Evolutionary conservation across 2,329 filamentous ascomycete species (phyloP), one percentile per base, ranked within the genome.

Genomic region (Pyricularia sp.): DNA sequence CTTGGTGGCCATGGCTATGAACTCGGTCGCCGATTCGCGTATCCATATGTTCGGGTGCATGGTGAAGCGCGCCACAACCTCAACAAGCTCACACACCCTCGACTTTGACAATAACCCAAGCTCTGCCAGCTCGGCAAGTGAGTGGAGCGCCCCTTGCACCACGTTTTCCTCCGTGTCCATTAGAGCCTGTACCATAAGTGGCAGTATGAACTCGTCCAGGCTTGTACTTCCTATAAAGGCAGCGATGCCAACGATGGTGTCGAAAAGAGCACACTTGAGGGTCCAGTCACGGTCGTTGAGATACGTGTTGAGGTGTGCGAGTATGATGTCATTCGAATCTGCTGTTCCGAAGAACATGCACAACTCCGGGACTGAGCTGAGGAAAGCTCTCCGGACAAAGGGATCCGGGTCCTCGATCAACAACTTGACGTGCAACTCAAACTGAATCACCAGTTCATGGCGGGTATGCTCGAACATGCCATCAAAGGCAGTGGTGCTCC

Each of bases 31-130:
- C 10, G 93, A 90, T 76, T 97, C 93, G 49, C 93, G 86, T 64
- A 99, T 93, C 93, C 94, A 99, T 9, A 91, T 79, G 70, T 96
- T 97, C 0, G 94, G 94, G 73, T 99, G 94, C 80, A 96, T 88
- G 13, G 93, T 88, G 71, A 97, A 96, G 3, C 92, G 86, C 7
- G 84, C 88, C 16, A 93, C 85, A 53, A 93, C 86, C 67, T 96
- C 88, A 26, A 96, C 85, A 53, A 99, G 79, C 72, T 97, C 92
- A 88, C 92, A 96, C 1, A 87, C 88, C 66, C 90, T 93, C 6
- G 87, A 82, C 70, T 91, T 85, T 63, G 96, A 93, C 61, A 99
- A 85, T 0, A 99, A 79, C 0, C 94, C 96, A 24, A 99, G 81
- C 64, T 89, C 88, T 9, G 93, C 92, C 79, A 99, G 90, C 66